Conservation (phyloP, 2,329 filamentous ascomycete genomes). For the Rhynchosporium secalis region DNA sequence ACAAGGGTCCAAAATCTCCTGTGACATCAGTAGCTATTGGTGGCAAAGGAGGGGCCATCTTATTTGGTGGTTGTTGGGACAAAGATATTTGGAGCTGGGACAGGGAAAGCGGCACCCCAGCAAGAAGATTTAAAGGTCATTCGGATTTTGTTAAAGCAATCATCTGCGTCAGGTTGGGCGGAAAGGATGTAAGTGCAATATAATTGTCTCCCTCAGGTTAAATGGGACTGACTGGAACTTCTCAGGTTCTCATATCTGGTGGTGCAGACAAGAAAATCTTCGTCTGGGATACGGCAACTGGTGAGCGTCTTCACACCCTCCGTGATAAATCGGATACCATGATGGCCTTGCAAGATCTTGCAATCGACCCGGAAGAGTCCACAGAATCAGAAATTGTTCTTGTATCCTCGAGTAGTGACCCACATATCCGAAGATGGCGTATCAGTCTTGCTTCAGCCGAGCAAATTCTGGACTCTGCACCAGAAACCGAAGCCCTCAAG, state of each 20-base stretch:
- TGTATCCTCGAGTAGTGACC: constrained; percentile 79
- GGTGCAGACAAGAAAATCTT: constrained; percentile 78
- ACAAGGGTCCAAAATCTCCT: constrained; percentile 75
- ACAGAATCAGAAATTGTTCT: constrained; percentile 55
- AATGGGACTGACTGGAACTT: constrained; percentile 5
- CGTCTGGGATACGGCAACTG: constrained; percentile 75
- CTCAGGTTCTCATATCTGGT: constrained; percentile 64
- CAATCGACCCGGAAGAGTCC: constrained; percentile 67
- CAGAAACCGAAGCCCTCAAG: constrained; percentile 28
- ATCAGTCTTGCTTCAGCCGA: constrained; percentile 54
- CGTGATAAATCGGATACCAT: constrained; percentile 70
- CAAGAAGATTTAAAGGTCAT: constrained; percentile 72
- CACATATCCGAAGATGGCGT: constrained; percentile 76
- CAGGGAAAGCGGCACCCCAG: constrained; percentile 53
- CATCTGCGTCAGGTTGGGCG: constrained; percentile 59
- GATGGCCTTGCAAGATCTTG: constrained; percentile 79
- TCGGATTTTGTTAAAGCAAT: constrained; percentile 89
- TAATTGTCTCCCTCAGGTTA: constrained; percentile 15
- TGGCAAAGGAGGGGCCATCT: constrained; percentile 52
- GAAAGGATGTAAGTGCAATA: constrained; percentile 49
- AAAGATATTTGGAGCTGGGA: constrained; percentile 89
- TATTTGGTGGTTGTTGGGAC: constrained; percentile 94
- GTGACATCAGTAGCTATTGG: constrained; percentile 74
- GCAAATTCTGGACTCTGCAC: constrained; percentile 51
- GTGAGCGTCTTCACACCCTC: constrained; percentile 69